These are phyloP conservation scores for Epichloe sp. DNA, from an alignment of 2,329 filamentous ascomycete species.

Conservation along the genomic window DNA sequence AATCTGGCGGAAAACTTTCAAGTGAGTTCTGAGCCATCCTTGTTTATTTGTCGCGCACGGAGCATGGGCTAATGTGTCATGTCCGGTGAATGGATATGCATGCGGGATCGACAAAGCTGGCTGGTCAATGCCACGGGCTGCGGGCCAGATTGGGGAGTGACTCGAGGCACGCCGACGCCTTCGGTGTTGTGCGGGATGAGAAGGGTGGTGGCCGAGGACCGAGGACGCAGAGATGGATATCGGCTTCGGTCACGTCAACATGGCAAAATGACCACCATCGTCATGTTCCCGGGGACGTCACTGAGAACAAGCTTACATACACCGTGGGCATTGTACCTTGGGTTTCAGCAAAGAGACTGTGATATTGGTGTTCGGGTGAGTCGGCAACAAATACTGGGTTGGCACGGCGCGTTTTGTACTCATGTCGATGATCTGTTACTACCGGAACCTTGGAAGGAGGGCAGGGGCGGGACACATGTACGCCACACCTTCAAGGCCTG, in stretches of 20 bases:
- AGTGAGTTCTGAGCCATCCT: background rate
- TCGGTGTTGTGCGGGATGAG: background rate
- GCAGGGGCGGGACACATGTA: too few relatives aligned
- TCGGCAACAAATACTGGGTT: background rate
- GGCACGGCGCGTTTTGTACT: background rate
- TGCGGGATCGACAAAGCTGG: background rate
- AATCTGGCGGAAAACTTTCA: too few relatives aligned
- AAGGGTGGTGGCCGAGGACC: background rate
- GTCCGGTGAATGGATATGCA: background rate
- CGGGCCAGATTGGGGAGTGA: background rate
- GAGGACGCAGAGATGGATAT: too few relatives aligned
- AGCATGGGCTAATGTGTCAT: background rate
- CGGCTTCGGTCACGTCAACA: background rate
- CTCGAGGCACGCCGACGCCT: background rate
- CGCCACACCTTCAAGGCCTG: background rate
- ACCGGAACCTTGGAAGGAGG: background rate
- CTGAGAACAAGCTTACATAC: too few relatives aligned
- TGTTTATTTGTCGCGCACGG: background rate
- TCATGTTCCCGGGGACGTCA: too few relatives aligned
- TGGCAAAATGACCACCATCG: background rate
- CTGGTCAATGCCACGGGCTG: too few relatives aligned
- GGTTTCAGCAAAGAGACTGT: too few relatives aligned
- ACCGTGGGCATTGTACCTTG: too few relatives aligned
- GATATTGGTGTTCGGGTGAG: background rate
- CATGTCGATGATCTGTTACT: background rate